Percentiles rank a stretch among this genome's conserved stretches.
These are phyloP conservation scores for Neckera pumila DNA, from an alignment of 225 moss, liverwort and hornwort genomes.

Conservation along the genomic window DNA sequence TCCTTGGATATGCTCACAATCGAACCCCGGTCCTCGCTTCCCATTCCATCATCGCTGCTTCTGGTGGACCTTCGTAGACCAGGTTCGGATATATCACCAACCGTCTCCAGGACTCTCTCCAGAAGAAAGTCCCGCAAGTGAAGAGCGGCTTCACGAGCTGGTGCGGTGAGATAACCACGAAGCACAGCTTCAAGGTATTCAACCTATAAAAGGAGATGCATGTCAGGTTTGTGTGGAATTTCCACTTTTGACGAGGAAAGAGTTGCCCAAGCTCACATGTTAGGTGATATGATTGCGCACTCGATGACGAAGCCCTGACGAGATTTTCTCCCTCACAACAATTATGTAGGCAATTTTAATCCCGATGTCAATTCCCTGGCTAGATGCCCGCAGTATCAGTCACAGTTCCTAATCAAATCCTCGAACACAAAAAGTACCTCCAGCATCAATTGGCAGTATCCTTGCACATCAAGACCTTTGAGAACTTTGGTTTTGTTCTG, in stretches of 20 bases:
- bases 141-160: conserved; percentile 63
- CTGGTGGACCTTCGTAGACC: conserved; percentile 39
- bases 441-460: conserved; percentile 89
- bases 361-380: background rate
- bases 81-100: conserved; percentile 57
- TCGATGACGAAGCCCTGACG: background rate
- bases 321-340: background rate
- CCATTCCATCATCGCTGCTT: conserved; percentile 49
- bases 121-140: conserved; percentile 70
- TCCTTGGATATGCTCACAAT: conserved; percentile 63
- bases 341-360: background rate
- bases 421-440: conserved; percentile 36
- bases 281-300: background rate
- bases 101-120: conserved; percentile 67
- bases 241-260: background rate
- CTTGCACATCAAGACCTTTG: conserved; percentile 73
- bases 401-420: background rate
- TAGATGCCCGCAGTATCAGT: background rate
- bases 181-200: conserved; percentile 90
- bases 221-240: background rate
- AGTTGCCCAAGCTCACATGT: too few species aligned
- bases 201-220: conserved; percentile 33
- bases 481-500: conserved; percentile 77
- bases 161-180: conserved; percentile 46
- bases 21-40: conserved; percentile 42